These are phyloP conservation scores for Kluyveromyces lactis DNA, from an alignment of 805 yeast species.

Conservation along the genomic window DNA sequence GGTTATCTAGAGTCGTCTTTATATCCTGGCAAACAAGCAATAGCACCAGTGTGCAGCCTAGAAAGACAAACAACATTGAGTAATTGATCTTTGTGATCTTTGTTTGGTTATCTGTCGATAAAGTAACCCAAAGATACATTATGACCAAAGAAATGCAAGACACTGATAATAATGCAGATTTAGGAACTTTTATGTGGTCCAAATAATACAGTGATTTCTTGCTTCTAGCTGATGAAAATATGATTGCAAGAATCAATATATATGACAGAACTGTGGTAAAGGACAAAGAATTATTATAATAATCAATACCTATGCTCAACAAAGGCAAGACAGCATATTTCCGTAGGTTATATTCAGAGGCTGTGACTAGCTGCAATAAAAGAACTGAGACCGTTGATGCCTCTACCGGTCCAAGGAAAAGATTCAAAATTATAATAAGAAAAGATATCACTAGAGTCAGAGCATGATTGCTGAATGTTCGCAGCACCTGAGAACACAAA, in stretches of 20 bases:
- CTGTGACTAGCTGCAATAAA: constrained; percentile 7
- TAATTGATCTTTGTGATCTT: constrained; percentile 12
- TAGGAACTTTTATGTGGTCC: constrained; percentile 3
- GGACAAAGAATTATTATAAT: not conserved
- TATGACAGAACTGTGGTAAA: constrained; percentile 1
- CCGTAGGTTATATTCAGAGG: constrained; percentile 4
- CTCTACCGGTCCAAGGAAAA: constrained; percentile 10
- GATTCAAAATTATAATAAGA: constrained; percentile 8
- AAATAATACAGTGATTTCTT: constrained; percentile 1
- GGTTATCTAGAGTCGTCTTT: not conserved
- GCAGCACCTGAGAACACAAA: constrained; percentile 8
- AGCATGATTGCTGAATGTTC: constrained; percentile 1
- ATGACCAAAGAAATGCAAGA: not conserved
- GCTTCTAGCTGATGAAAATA: not conserved
- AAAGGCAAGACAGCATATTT: constrained; percentile 8
- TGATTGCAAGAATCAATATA: not conserved
- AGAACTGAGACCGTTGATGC: constrained; percentile 9
- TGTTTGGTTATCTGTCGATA: constrained; percentile 4
- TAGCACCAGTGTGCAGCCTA: constrained; percentile 23
- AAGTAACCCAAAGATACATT: constrained; percentile 2
- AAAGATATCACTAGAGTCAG: constrained; percentile 4
- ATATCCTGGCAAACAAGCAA: constrained; percentile 21
- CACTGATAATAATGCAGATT: not conserved
- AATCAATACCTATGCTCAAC: constrained; percentile 6
- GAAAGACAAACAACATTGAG: constrained; percentile 25